Evolutionary conservation across 2,329 filamentous ascomycete species (phyloP), one percentile per base, ranked within the genome.

Genomic region (Phialemonium atrogriseum): DNA sequence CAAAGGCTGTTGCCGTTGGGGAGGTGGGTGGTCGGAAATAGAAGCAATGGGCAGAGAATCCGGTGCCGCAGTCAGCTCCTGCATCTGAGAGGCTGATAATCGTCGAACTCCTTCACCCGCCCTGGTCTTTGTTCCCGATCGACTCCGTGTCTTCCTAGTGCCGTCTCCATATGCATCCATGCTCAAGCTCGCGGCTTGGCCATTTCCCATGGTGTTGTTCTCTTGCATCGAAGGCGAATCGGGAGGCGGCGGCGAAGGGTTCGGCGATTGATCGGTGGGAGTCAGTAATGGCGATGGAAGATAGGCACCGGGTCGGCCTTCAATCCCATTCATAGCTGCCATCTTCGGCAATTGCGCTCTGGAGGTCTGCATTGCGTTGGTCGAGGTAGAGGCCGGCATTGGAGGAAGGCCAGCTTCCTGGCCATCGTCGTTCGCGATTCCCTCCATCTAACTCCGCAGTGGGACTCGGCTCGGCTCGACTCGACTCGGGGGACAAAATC

Each of bases 81-180:
- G 66, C 48, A 79, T 75, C 44, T 76, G 70, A 22, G 62, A 67
- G 7, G 69, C 69, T 0, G 73, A 75, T 16, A 79, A 58, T 22
- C 70, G 66, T 33, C 69, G 63, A 27, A 75, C 54, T 28, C 56
- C 63, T 37, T 64, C 66, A 24, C 32, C 20, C 20, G 28, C 36
- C 20, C 44, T 50, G 5, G 46, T 47, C 36, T 51, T 52, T n/a
- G 50, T 51, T 27, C 44, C 44, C 3, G 50, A 52, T 11, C 48
- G 45, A 26, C 42, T 44, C 12, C 41, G 34, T 21, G 42, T 41
- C 28, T 41, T 39, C n/a, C 19, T 15, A 10, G 20, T 21, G 12
- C 12, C 24, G 12, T 30, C 28, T 24, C 15, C 13, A 8, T 18
- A 21, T 21, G 22, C 28, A 4, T 23, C 28, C 24, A 30, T 30